Conservation (phyloP, 2,329 filamentous ascomycete species). For the Phoma sp. region DNA sequence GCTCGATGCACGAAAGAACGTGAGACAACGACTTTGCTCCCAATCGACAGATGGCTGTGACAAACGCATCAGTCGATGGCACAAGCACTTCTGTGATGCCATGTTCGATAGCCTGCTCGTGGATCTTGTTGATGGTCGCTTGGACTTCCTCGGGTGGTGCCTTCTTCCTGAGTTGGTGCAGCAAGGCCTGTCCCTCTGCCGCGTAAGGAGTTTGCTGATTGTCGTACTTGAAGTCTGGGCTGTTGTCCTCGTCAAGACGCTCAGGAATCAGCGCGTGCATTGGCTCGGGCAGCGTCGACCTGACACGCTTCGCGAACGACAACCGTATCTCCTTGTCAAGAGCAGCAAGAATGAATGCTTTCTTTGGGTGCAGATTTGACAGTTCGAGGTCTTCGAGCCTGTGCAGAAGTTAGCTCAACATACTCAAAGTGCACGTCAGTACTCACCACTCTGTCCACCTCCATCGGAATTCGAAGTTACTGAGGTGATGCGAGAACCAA, state of each 20-base stretch:
- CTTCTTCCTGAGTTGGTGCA: conserved; percentile 80
- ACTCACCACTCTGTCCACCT: conserved; percentile 95
- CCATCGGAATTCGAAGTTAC: conserved; percentile 99
- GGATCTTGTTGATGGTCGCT: conserved; percentile 78
- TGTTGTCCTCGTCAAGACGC: conserved; percentile 92
- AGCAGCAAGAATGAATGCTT: conserved; percentile 89
- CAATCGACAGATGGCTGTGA: conserved; percentile 90
- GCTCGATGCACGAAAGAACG: conserved; percentile 92
- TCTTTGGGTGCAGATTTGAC: conserved; percentile 79
- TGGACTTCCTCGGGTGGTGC: conserved; percentile 87
- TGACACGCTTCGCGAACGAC: conserved; percentile 94
- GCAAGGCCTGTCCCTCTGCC: conserved; percentile 81
- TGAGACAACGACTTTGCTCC: conserved; percentile 96
- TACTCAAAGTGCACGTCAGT: no score
- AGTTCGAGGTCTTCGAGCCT: conserved; percentile 82
- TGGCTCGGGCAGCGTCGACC: conserved; percentile 84
- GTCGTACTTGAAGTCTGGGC: conserved; percentile 90
- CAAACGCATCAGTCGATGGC: conserved; percentile 89
- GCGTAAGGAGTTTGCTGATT: conserved; percentile 81
- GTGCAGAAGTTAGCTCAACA: conserved; percentile 17
- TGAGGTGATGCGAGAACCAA: conserved; percentile 97
- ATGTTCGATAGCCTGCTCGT: conserved; percentile 74
- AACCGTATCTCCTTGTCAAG: conserved; percentile 96
- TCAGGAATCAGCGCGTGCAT: conserved; percentile 83
- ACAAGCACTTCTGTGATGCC: conserved; percentile 77